Conservation (phyloP, 202 grass and related monocot genomes). For the Zoysia matrella region DNA sequence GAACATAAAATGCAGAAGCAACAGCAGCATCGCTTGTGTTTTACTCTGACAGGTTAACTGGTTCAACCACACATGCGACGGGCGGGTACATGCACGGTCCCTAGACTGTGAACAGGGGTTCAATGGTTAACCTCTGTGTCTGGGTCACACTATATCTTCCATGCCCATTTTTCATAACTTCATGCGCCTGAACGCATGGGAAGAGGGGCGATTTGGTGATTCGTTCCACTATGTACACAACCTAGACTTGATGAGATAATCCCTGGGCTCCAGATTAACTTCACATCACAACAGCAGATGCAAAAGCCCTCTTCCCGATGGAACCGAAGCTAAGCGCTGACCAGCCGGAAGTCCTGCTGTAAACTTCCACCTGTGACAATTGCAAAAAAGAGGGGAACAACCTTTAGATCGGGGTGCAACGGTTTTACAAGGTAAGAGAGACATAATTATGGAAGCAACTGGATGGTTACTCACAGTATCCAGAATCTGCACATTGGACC, state of each 20-base stretch:
- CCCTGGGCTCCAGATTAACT: background rate
- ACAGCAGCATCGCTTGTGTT: no score
- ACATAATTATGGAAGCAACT: background rate
- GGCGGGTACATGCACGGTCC: no score
- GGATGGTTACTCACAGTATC: constrained; percentile 58
- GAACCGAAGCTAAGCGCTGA: constrained; percentile 42
- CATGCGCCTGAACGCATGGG: no score
- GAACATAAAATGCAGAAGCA: no score
- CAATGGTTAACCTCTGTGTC: no score
- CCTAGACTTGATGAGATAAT: constrained; percentile 18
- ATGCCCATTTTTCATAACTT: no score
- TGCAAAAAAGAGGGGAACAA: background rate
- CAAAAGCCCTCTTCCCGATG: constrained; percentile 74
- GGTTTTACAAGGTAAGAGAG: constrained; percentile 10
- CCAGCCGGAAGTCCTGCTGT: constrained; percentile 57
- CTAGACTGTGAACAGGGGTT: no score
- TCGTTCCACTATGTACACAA: no score
- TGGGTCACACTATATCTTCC: no score
- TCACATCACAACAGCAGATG: constrained; percentile 61
- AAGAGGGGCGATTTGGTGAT: no score
- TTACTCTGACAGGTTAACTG: no score
- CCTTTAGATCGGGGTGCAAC: constrained; percentile 1
- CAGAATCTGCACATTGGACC: constrained; percentile 50
- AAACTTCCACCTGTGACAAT: constrained; percentile 74
- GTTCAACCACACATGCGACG: no score